A percentile compares a stretch with the other conserved stretches of the same genome.
Evolutionary conservation across 1,284 basidiomycete genomes (phyloP).

Genomic region (Stereum hirsutum): DNA sequence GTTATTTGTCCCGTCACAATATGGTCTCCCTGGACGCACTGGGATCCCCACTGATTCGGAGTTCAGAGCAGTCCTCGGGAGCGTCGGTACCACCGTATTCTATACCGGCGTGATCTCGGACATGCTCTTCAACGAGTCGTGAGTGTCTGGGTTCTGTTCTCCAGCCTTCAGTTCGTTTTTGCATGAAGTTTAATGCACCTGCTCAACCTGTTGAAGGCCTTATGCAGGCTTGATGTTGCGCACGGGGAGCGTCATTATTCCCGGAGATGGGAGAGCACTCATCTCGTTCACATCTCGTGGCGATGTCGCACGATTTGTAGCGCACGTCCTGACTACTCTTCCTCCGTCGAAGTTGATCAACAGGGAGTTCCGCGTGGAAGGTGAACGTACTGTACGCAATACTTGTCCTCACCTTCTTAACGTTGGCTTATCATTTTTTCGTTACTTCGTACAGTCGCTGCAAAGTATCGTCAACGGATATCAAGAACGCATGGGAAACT

Average conservation of each 20-base stretch:
- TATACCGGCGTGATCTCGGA: background rate
- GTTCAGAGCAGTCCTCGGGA: background rate
- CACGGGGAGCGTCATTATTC: background rate
- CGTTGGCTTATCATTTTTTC: background rate
- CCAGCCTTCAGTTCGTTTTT: no score
- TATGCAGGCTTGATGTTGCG: background rate
- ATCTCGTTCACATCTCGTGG: background rate
- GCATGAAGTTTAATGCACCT: no score
- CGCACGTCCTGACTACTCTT: constrained; percentile 1
- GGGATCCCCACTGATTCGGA: background rate
- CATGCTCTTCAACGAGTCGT: background rate
- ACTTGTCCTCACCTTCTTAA: background rate
- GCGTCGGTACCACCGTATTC: background rate
- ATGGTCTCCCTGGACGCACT: background rate
- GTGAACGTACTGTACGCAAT: background rate
- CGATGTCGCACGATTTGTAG: background rate
- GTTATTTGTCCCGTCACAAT: background rate
- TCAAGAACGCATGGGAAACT: background rate
- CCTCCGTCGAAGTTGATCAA: background rate
- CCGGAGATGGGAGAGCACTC: background rate
- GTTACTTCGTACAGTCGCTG: background rate
- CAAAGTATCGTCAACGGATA: background rate
- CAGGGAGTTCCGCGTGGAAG: background rate
- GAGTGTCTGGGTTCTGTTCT: background rate
- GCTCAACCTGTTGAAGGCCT: no score